Evolutionary conservation across 129 eudicot species (phyloP), one percentile per base, ranked within the genome.

Genomic region (Pulicaria dysenterica): DNA sequence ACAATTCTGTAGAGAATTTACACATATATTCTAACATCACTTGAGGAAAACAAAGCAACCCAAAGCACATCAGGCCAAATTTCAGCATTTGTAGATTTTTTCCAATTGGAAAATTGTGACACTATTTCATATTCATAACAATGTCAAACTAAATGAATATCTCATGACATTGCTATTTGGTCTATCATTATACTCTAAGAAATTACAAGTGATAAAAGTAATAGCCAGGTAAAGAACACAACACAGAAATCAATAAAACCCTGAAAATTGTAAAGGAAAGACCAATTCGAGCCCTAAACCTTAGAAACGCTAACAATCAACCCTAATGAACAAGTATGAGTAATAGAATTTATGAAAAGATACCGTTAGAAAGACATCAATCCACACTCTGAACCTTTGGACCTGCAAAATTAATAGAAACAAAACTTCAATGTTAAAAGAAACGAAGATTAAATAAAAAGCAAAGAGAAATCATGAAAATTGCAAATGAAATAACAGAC

Each of bases 361-460:
- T 80, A 80, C 82, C 85, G 11, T 41, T n/a, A 58, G 34, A 12
- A 46, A 14, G 15, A 42, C 8, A 75, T 84, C 74, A 80, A 45
- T 84, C 88, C 73, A 56, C 4, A 50, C 65, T 49, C 79, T 40
- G 77, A 78, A 73, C 81, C 9, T 81, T 85, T 2, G 89, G 89
- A 59, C 77, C 89, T 84, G 62, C 8, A 31, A 57, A 65, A 47
- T 3, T 15, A 15, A 40, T 10, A 31, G 40, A 80, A n/a, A 37
- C 43, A 61, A 34, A 10, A 3, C 6, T 15, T 34, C 2, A 61
- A 5, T 4, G 37, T 45, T 8, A 61, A 5, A 42, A 38, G 7
- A 14, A 5, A 48, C 0, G 37, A 3, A n/a, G 38, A 13, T 5
- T 34, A 0, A 54, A 38, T 34, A 0, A 54, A 38, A 1, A 49